Percentiles rank a stretch among this genome's conserved stretches.
Evolutionary conservation across 441 rosid genomes (phyloP).

Genomic region (Pelargonium exstipulatum): DNA sequence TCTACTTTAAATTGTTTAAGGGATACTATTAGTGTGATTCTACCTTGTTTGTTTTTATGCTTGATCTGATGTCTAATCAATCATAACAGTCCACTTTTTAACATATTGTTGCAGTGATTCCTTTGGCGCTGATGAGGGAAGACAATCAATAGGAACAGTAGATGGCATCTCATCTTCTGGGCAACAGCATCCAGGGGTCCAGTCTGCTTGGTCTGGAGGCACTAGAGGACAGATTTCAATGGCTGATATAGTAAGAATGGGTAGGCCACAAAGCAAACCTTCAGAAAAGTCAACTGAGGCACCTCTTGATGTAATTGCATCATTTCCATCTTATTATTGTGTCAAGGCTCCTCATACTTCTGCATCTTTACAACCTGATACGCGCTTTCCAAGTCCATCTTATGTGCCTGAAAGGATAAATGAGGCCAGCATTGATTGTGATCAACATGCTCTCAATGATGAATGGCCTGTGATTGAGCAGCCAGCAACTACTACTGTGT

Average conservation of each 20-base stretch:
- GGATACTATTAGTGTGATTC: conserved; percentile 3
- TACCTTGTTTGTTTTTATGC: conserved; percentile 4
- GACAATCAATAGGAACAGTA: conserved; percentile 28
- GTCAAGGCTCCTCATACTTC: conserved; percentile 6
- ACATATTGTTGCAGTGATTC: conserved; percentile 28
- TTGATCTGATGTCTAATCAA: conserved; percentile 5
- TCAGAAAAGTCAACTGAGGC: conserved; percentile 24
- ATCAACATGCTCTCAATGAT: conserved; percentile 23
- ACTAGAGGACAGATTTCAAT: conserved; percentile 28
- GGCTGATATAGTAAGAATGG: conserved; percentile 41
- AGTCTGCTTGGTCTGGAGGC: conserved; percentile 26
- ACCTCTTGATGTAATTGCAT: conserved; percentile 21
- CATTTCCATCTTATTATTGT: conserved; percentile 12
- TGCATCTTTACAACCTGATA: neutral
- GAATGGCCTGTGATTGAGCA: conserved; percentile 30
- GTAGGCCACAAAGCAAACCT: conserved; percentile 18
- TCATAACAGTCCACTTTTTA: neutral
- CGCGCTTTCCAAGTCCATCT: conserved; percentile 19
- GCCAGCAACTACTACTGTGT: conserved; percentile 16
- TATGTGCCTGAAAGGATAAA: conserved; percentile 14
- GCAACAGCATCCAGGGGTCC: conserved; percentile 22
- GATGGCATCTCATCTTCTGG: conserved; percentile 21
- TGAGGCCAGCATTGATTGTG: conserved; percentile 16
- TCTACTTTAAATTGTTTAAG: neutral
- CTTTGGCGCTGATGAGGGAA: conserved; percentile 30